phyloP scores from a whole-genome alignment of 202 grass and related monocot species.

The Carex arenaria region DNA sequence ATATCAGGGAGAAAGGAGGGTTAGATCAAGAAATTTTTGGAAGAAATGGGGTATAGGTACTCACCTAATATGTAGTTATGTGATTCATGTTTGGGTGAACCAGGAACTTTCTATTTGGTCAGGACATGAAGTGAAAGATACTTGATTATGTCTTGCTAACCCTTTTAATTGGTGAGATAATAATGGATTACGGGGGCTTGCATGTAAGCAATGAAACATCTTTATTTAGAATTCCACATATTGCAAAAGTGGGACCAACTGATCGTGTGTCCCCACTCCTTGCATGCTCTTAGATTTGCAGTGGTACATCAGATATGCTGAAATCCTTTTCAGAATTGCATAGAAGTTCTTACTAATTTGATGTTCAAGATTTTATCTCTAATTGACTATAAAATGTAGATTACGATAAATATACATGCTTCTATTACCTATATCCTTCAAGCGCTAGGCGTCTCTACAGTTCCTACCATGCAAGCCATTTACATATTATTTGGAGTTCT shows the following conservation, averaged over 20 bases:
- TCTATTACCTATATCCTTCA: conserved; percentile 67
- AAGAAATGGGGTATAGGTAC: not conserved
- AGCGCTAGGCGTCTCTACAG: conserved; percentile 53
- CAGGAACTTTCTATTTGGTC: not conserved
- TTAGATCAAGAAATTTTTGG: not conserved
- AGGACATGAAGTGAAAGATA: not conserved
- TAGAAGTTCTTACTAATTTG: not conserved
- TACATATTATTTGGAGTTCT: conserved; percentile 76
- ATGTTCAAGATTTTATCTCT: conserved; percentile 14
- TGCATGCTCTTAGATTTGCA: conserved; percentile 7
- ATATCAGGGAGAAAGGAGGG: not conserved
- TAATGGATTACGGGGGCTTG: not conserved
- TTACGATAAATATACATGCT: conserved; percentile 93
- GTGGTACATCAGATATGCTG: not conserved
- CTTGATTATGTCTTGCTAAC: not conserved
- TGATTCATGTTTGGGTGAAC: not conserved
- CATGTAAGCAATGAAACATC: conserved; percentile 2
- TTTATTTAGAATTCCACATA: not conserved
- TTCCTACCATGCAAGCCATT: conserved; percentile 83
- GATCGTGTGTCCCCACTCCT: not conserved
- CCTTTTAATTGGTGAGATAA: not conserved
- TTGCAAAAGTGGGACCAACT: conserved; percentile 4
- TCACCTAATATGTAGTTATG: not conserved
- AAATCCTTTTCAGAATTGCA: conserved; percentile 13
- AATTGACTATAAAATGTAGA: conserved; percentile 45